Percentiles rank a stretch among this genome's conserved stretches.
Conservation (phyloP, 306 rosid species). For the Prunus campanulata region DNA sequence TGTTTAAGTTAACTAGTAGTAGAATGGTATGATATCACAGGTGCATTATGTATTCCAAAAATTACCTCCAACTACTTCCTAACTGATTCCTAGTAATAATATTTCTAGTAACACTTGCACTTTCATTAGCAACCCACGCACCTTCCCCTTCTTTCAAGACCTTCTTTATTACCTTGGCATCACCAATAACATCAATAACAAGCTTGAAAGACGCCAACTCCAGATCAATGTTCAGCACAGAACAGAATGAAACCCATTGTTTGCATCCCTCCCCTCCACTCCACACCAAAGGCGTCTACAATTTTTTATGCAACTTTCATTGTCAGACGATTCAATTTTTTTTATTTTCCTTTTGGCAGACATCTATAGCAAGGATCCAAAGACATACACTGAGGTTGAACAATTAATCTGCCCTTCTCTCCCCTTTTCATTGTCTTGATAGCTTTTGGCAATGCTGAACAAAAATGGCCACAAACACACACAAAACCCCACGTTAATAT, state of each 20-base stretch:
- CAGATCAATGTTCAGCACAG: constrained; percentile 48
- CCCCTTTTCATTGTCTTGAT: constrained; percentile 60
- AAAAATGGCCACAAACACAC: constrained; percentile 44
- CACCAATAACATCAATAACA: constrained; percentile 63
- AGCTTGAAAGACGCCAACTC: constrained; percentile 66
- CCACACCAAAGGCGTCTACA: constrained; percentile 56
- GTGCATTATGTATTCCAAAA: not conserved
- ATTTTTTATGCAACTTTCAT: not conserved
- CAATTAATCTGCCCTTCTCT: constrained; percentile 64
- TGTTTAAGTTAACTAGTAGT: not conserved
- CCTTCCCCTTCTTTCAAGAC: constrained; percentile 63
- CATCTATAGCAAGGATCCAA: constrained; percentile 10
- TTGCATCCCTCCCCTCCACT: constrained; percentile 42
- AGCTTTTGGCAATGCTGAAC: constrained; percentile 49
- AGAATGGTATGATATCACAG: constrained; percentile 1
- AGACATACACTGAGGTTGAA: constrained; percentile 64
- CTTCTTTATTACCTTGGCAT: constrained; percentile 61
- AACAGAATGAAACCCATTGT: constrained; percentile 32
- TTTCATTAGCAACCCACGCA: constrained; percentile 50
- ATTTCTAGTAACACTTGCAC: constrained; percentile 57
- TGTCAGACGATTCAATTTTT: constrained; percentile 17
- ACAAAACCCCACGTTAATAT: not conserved
- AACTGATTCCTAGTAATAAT: not conserved
- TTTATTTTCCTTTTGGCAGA: too few species aligned
- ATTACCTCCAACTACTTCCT: not conserved